A percentile compares a stretch with the other conserved stretches of the same genome.
Evolutionary conservation across 2,329 filamentous ascomycete species (phyloP).

Genomic region (Trichoderma hamatum): DNA sequence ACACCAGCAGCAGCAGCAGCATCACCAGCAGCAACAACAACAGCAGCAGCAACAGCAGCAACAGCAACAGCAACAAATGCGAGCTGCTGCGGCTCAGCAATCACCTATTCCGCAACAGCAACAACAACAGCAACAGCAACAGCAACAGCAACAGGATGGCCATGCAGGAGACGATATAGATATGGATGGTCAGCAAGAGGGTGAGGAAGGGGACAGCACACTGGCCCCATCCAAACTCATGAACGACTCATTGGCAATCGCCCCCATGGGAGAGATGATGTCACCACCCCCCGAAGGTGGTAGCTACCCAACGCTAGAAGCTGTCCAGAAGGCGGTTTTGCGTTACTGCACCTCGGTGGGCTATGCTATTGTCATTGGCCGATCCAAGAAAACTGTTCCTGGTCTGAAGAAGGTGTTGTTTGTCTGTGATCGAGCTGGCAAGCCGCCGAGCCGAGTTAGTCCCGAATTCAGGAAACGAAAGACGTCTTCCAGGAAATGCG

Average conservation of each 20-base stretch:
- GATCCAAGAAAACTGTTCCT: conserved; percentile 69
- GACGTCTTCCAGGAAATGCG: conserved; percentile 69
- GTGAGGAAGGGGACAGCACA: conserved; percentile 48
- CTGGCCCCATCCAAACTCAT: conserved; percentile 52
- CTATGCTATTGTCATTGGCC: conserved; percentile 68
- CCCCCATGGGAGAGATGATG: conserved; percentile 62
- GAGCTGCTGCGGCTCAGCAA: conserved; percentile 37
- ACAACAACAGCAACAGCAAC: conserved; percentile 46
- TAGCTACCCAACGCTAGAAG: conserved; percentile 65
- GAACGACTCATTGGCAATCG: conserved; percentile 53
- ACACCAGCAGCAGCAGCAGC: conserved; percentile 28
- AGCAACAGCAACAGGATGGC: conserved; percentile 46
- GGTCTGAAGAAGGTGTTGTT: conserved; percentile 69
- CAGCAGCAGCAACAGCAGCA: conserved; percentile 34
- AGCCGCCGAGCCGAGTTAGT: conserved; percentile 63
- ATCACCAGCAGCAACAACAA: conserved; percentile 30
- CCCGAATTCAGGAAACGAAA: conserved; percentile 67
- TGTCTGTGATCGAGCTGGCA: conserved; percentile 67
- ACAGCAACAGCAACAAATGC: conserved; percentile 35
- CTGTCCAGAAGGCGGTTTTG: conserved; percentile 65
- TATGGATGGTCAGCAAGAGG: conserved; percentile 54
- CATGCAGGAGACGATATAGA: conserved; percentile 56
- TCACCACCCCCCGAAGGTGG: conserved; percentile 66
- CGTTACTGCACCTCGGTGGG: conserved; percentile 68
- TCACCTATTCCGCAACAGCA: conserved; percentile 44